Evolutionary conservation across 176 grass and related monocot species (phyloP).

Genomic region (Eragrostis curvula): DNA sequence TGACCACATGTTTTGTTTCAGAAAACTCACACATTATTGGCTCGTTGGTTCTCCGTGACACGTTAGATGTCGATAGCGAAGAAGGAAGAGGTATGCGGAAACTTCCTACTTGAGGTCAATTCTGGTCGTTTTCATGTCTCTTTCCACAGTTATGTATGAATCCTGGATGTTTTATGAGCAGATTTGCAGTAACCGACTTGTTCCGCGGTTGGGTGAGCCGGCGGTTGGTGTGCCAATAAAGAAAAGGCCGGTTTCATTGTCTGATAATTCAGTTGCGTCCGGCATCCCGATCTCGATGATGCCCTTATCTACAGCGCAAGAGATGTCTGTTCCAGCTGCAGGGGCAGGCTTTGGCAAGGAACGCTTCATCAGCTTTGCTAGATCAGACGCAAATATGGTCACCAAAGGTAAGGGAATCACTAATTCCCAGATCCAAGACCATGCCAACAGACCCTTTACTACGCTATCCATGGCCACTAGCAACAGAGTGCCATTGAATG

Average conservation of each 20-base stretch:
- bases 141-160: slow-evolving; percentile 11
- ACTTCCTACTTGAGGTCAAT: slow-evolving; percentile 16
- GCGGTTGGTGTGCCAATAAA: slow-evolving; percentile 54
- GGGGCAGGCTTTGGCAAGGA: background rate
- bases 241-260: slow-evolving; percentile 49
- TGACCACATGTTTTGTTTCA: slow-evolving; percentile 47
- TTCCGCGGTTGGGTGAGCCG: slow-evolving; percentile 35
- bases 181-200: slow-evolving; percentile 41
- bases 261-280: slow-evolving; percentile 32
- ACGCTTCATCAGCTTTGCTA: background rate
- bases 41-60: background rate
- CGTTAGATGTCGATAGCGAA: slow-evolving; percentile 51
- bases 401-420: slow-evolving; percentile 35
- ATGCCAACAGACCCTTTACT: background rate
- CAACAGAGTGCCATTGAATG: slow-evolving; percentile 9
- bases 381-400: slow-evolving; percentile 9
- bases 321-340: background rate
- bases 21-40: slow-evolving; percentile 6
- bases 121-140: slow-evolving; percentile 19
- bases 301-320: background rate
- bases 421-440: slow-evolving; percentile 8
- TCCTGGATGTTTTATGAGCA: slow-evolving; percentile 39
- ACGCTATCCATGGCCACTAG: slow-evolving; percentile 3
- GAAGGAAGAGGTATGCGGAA: slow-evolving; percentile 60
- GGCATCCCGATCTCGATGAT: slow-evolving; percentile 9